Base-by-base conservation (phyloP, 2,329 filamentous ascomycete genomes). In the Nothophoma quercina region DNA sequence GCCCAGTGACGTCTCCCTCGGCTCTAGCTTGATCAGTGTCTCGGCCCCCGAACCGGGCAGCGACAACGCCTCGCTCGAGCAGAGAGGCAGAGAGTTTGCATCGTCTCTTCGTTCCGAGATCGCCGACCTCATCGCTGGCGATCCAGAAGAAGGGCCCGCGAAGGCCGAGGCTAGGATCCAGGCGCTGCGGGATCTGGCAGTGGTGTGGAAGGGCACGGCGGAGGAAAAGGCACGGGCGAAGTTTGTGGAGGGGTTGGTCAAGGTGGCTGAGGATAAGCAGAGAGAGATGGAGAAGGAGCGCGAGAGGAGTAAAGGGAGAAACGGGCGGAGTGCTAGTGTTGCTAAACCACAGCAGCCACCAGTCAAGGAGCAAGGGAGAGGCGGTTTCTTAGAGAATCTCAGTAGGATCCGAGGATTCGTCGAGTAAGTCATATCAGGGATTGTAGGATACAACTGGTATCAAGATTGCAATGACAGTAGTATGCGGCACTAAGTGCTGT, bases 141-240 rank as follows among this genome's bases (percentile, higher is more conserved):
- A 81, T 6, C 60, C 64, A 26, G 68, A 69, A 35, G 82, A 85
- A 0, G 90, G 90, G 13, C 80, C 95, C 7, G 87, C 90, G 59
- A 86, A 87, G 51, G 95, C 95, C 0, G 84, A 84, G 10, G 81
- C 82, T 48, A 81, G 90, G 35, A 87, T 98, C 12, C 88, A 91
- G 67, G 86, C 90, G 68, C 80, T 98, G 49, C 88, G 91, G 67
- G 83, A 87, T 57, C 76, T 98, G 58, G 85, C 86, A 4, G 77
- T 77, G n/a, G 87, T 99, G 18, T 99, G 95, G 93, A 93, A 89
- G 71, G 92, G 92, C n/a, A 97, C 95, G 2, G 89, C 90, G 0
- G 95, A 99, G 77, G 95, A 98, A 73, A 96, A 90, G 75, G 91
- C 91, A 5, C 81, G 95, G 45, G 78, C 78, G 8, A 89, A 85